Evolutionary conservation across 1,284 basidiomycete species (phyloP).

Genomic region (Cryptococcus wingfieldii): DNA sequence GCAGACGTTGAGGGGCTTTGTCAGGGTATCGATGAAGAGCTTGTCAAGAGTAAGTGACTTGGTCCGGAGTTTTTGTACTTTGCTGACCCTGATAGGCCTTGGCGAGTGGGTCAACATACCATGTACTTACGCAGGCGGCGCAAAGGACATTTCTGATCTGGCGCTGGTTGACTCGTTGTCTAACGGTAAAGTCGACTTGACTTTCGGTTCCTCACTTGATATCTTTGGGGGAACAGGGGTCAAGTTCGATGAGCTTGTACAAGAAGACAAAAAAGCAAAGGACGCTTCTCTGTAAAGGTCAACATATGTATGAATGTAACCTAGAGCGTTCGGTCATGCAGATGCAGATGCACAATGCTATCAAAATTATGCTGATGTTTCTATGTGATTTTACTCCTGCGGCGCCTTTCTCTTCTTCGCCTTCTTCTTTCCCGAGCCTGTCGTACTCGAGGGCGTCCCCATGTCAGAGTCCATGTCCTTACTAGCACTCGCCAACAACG

Average conservation of each 20-base stretch:
- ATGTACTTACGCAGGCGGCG: constrained; percentile 95
- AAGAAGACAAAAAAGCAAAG: constrained; percentile 37
- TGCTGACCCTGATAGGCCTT: constrained; percentile 58
- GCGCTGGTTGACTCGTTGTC: constrained; percentile 77
- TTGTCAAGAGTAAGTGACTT: constrained; percentile 66
- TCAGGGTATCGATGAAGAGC: constrained; percentile 87
- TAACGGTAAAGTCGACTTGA: constrained; percentile 83
- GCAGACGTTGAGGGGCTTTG: constrained; percentile 98
- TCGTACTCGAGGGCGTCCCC: constrained; percentile 1
- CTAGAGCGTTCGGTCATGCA: neutral
- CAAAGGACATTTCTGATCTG: constrained; percentile 81
- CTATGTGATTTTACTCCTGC: constrained; percentile 4
- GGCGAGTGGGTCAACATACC: constrained; percentile 89
- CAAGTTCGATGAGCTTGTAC: constrained; percentile 64
- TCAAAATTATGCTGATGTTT: too few species aligned
- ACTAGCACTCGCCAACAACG: neutral
- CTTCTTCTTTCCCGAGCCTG: constrained; percentile 9
- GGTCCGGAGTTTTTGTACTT: neutral
- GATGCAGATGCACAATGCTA: constrained; percentile 1
- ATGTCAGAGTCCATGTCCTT: constrained; percentile 4
- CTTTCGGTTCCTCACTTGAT: constrained; percentile 90
- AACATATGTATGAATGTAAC: neutral
- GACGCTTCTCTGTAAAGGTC: constrained; percentile 2
- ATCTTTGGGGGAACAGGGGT: constrained; percentile 77
- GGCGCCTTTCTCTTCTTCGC: constrained; percentile 18